A percentile compares a stretch with the other conserved stretches of the same genome.
Conservation (phyloP, 768 basidiomycete genomes). For the Psilocybe cyanescens region DNA sequence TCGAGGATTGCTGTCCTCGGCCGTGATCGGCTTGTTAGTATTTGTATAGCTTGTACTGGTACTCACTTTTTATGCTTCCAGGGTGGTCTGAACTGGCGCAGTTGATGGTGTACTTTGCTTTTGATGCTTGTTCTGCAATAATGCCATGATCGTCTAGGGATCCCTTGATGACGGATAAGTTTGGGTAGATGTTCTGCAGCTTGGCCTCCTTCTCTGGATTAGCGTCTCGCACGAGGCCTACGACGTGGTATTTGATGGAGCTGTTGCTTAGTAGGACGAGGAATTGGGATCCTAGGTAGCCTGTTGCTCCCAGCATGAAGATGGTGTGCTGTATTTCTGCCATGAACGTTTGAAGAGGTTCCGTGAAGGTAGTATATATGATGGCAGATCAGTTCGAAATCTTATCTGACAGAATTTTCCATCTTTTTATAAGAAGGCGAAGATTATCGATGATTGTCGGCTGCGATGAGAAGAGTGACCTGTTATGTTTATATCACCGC, state of each 20-base stretch:
- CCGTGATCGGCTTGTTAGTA: neutral
- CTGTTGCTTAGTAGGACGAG: slow-evolving; percentile 34
- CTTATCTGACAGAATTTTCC: too few species aligned
- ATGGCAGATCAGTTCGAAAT: too few species aligned
- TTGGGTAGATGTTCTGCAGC: slow-evolving; percentile 34
- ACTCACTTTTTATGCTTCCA: slow-evolving; percentile 34
- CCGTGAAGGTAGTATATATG: too few species aligned
- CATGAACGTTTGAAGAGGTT: neutral
- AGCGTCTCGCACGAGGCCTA: slow-evolving; percentile 39
- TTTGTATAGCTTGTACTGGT: neutral
- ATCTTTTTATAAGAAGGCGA: too few species aligned
- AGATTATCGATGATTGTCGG: too few species aligned
- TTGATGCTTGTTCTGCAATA: slow-evolving; percentile 37
- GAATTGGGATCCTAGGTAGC: slow-evolving; percentile 47
- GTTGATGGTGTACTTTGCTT: slow-evolving; percentile 44
- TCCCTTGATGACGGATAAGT: slow-evolving; percentile 40
- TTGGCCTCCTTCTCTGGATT: slow-evolving; percentile 30
- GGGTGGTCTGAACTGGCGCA: slow-evolving; percentile 43
- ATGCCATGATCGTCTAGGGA: slow-evolving; percentile 37
- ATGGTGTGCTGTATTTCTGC: slow-evolving; percentile 16
- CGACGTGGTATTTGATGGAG: slow-evolving; percentile 28
- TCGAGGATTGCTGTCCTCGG: slow-evolving; percentile 35
- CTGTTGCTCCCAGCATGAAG: slow-evolving; percentile 49
- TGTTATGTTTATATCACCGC: too few species aligned
- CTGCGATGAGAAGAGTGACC: too few species aligned